Conservation (phyloP, 768 basidiomycete species). For the Tremella yokohamensis region DNA sequence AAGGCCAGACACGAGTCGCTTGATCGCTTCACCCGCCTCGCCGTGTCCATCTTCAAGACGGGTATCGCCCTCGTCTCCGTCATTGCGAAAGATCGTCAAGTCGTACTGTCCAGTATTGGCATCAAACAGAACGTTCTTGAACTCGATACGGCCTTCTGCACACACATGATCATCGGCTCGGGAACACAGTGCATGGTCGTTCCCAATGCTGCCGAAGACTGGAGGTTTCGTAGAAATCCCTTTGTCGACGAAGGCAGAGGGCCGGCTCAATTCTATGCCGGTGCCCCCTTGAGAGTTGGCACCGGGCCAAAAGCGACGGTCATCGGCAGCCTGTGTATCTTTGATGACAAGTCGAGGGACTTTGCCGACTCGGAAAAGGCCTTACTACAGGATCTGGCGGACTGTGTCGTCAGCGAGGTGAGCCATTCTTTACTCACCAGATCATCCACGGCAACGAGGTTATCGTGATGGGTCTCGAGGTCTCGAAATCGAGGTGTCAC, state of each 20-base stretch:
- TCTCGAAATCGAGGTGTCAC: conserved; percentile 1
- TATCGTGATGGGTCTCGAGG: too few relatives aligned
- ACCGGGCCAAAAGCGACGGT: conserved; percentile 30
- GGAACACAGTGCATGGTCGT: conserved; percentile 41
- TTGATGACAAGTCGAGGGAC: conserved; percentile 40
- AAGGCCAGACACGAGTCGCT: conserved; percentile 24
- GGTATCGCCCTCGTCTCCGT: conserved; percentile 38
- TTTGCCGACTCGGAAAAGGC: conserved; percentile 27
- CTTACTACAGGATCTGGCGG: conserved; percentile 41
- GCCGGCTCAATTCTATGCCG: conserved; percentile 38
- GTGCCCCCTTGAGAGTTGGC: conserved; percentile 38
- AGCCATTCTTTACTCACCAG: conserved; percentile 4
- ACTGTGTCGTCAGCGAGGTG: conserved; percentile 45
- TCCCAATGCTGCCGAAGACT: conserved; percentile 34
- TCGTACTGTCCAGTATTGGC: conserved; percentile 36
- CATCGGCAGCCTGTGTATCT: conserved; percentile 45
- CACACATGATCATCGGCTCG: conserved; percentile 35
- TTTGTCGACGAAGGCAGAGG: conserved; percentile 24
- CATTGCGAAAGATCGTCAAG: conserved; percentile 33
- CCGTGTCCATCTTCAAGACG: conserved; percentile 37
- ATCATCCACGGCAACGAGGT: background rate
- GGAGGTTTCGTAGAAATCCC: conserved; percentile 45
- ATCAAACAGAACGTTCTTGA: conserved; percentile 19
- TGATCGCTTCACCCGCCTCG: conserved; percentile 45
- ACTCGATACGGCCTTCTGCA: conserved; percentile 40